These are phyloP conservation scores for Cladosporium velox DNA, from an alignment of 2,329 filamentous ascomycete genomes.

Conservation along the genomic window DNA sequence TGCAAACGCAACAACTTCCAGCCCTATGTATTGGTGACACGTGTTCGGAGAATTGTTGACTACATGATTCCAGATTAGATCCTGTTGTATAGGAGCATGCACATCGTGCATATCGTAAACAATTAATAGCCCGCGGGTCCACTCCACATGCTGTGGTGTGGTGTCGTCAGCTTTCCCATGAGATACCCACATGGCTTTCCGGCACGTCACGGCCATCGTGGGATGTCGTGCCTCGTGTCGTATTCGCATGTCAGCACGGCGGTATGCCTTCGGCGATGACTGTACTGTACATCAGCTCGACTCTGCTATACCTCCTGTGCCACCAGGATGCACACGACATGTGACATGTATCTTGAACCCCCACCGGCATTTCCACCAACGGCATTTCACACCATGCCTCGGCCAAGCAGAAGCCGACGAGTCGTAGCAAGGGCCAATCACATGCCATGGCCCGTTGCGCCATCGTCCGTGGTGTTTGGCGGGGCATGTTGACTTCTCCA, in stretches of 20 bases:
- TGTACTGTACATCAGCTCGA: background rate
- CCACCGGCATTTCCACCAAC: background rate
- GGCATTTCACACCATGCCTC: background rate
- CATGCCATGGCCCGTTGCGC: background rate
- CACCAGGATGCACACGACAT: background rate
- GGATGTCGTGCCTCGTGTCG: background rate
- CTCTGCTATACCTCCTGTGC: background rate
- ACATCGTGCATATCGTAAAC: background rate
- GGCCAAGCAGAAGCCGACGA: constrained; percentile 4
- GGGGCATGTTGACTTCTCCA: constrained; percentile 2
- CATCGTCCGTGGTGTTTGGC: constrained; percentile 5
- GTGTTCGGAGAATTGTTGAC: background rate
- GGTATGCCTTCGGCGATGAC: background rate
- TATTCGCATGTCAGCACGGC: background rate
- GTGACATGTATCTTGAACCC: background rate
- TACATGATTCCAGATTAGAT: background rate
- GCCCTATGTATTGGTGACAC: background rate
- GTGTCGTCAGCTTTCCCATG: constrained; percentile 14
- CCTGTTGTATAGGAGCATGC: background rate
- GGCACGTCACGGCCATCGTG: background rate
- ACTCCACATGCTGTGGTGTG: background rate
- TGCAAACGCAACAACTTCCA: background rate
- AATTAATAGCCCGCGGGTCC: background rate
- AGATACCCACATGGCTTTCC: constrained; percentile 12
- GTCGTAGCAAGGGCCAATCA: background rate